Conservation (phyloP, 306 rosid species). For the Prinsepia uniflora region DNA sequence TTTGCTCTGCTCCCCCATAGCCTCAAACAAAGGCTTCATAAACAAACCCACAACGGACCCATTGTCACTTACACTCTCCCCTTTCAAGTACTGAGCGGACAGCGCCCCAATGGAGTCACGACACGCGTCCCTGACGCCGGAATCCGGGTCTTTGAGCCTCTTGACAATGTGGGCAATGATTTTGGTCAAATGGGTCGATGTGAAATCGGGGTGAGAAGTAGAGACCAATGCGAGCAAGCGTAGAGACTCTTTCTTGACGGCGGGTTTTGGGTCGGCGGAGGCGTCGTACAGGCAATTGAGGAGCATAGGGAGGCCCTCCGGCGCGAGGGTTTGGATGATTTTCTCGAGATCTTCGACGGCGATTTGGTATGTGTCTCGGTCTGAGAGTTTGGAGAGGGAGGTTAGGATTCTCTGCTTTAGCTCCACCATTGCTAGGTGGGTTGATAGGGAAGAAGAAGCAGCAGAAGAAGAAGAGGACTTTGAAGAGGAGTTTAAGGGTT, state of each 20-base stretch:
- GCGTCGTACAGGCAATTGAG: slow-evolving; percentile 85
- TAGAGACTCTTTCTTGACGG: slow-evolving; percentile 74
- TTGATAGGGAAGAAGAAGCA: slow-evolving; percentile 39
- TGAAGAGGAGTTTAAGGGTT: neutral
- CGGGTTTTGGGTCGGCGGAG: slow-evolving; percentile 74
- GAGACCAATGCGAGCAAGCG: slow-evolving; percentile 61
- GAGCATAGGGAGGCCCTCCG: slow-evolving; percentile 75
- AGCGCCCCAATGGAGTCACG: slow-evolving; percentile 71
- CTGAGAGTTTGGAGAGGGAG: slow-evolving; percentile 82
- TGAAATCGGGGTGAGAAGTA: slow-evolving; percentile 51
- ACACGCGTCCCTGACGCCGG: slow-evolving; percentile 70
- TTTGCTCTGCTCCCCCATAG: slow-evolving; percentile 91
- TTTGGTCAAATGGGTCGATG: slow-evolving; percentile 66
- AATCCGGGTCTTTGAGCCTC: slow-evolving; percentile 79
- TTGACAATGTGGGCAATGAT: slow-evolving; percentile 60
- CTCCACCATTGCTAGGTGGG: slow-evolving; percentile 91
- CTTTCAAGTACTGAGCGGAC: slow-evolving; percentile 53
- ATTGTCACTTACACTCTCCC: slow-evolving; percentile 25
- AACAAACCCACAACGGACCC: slow-evolving; percentile 71
- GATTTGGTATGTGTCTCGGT: slow-evolving; percentile 92
- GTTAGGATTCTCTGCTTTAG: slow-evolving; percentile 83
- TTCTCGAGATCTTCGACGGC: slow-evolving; percentile 84
- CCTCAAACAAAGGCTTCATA: slow-evolving; percentile 88
- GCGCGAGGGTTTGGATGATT: slow-evolving; percentile 52
- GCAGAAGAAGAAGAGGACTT: slow-evolving; percentile 14